Evolutionary conservation across 495 filamentous ascomycete genomes (phyloP), one percentile per base, ranked within the genome.

Genomic region (Amniculicola lignicola): DNA sequence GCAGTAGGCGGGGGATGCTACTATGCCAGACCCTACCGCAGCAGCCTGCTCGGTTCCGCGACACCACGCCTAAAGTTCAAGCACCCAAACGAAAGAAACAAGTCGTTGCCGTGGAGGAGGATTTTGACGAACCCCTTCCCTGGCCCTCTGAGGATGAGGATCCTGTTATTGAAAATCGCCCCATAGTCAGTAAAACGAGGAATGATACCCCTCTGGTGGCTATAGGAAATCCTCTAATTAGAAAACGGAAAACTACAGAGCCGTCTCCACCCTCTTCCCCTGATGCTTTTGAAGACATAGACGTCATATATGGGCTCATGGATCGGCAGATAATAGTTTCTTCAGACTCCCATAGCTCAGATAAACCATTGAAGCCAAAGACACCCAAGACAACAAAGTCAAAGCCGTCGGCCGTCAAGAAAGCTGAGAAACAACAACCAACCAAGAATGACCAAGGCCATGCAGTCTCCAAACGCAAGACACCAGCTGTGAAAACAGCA

Each of bases 221-320:
- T 3, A 49, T 27, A 19, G 22, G 29, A 39, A 29, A 31, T 23
- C 9, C 27, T 22, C 9, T 23, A 21, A 21, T 6, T 1, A 59
- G 47, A 16, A 53, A 65, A 49, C n/a, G 16, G 0, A 31, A 21
- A 11, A 28, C n/a, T 14, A 16, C 4, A 31, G 41, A 31, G 18
- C 15, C 37, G 14, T 47, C 51, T 12, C 43, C 49, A 14, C 40
- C 31, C 40, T 42, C 38, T 21, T 53, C 61, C 11, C 18, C 33
- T 1, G 53, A 47, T 15, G 29, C 42, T 25, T 49, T 54, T 24
- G 61, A 63, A 15, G 61, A 63, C 16, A 51, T 59, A 29, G 54
- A 58, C 12, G 16, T 53, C 4, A 45, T 59, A 10, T 44, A 61
- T 19, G 55, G 59, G 2, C 38, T 62, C 12, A 55, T 66, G 51